A percentile compares a stretch with the other conserved stretches of the same genome.
These are phyloP conservation scores for Fusarium graminum DNA, from an alignment of 2,329 filamentous ascomycete species.

Conservation along the genomic window DNA sequence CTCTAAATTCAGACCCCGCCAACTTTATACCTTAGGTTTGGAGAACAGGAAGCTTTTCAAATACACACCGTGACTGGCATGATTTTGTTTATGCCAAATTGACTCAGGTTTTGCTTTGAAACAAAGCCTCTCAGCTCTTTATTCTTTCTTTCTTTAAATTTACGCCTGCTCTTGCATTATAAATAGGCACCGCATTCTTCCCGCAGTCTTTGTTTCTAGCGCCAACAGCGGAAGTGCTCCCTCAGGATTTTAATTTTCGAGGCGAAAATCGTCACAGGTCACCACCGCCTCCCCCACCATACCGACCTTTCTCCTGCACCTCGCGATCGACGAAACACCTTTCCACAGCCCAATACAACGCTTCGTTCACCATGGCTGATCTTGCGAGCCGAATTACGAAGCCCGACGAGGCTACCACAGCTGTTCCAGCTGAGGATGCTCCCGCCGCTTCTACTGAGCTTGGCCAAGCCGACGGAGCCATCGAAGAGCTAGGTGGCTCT, in stretches of 20 bases:
- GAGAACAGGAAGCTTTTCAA: constrained; percentile 23
- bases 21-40: constrained; percentile 40
- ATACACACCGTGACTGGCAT: constrained; percentile 25
- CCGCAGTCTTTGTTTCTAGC: constrained; percentile 15
- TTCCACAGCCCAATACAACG: constrained; percentile 9
- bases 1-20: constrained; percentile 53
- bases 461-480: constrained; percentile 56
- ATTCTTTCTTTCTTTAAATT: not conserved
- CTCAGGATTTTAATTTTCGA: constrained; percentile 27
- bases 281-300: constrained; percentile 31
- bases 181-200: constrained; percentile 10
- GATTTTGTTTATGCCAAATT: constrained; percentile 33
- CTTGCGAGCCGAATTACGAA: constrained; percentile 66
- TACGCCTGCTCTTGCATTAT: not conserved
- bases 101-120: constrained; percentile 20
- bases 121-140: not conserved
- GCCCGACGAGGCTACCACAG: constrained; percentile 53
- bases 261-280: constrained; percentile 33
- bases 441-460: constrained; percentile 45
- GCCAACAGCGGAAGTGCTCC: constrained; percentile 19
- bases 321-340: constrained; percentile 16
- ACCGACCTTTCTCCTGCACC: constrained; percentile 31
- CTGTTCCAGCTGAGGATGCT: constrained; percentile 37
- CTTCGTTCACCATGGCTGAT: constrained; percentile 58
- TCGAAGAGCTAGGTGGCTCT: constrained; percentile 60